These are phyloP conservation scores for Sporodiniella umbellata DNA, from an alignment of 371 early-diverging fungal species.

Conservation along the genomic window DNA sequence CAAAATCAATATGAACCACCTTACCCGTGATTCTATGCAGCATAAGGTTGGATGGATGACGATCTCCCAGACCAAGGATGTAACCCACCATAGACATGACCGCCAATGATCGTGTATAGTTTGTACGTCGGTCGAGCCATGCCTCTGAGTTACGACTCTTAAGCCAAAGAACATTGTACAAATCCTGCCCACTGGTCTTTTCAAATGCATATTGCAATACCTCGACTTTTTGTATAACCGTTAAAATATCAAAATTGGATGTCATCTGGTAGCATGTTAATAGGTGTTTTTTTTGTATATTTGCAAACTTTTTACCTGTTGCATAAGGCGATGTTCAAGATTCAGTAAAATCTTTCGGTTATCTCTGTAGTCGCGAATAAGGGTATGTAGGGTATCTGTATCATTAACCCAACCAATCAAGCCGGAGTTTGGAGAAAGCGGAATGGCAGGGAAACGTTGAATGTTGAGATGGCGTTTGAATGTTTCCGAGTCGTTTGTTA, in stretches of 20 bases:
- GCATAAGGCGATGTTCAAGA: conserved; percentile 93
- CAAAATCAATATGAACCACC: conserved; percentile 98
- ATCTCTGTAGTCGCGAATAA: conserved; percentile 91
- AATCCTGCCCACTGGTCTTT: conserved; percentile 93
- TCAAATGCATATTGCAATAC: conserved; percentile 95
- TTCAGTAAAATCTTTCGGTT: conserved; percentile 84
- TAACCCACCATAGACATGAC: conserved; percentile 99
- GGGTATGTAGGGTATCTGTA: conserved; percentile 89
- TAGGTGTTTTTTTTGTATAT: neutral
- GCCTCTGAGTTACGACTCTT: conserved; percentile 93
- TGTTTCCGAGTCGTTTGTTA: conserved; percentile 86
- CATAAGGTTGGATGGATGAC: conserved; percentile 98
- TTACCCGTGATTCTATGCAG: conserved; percentile 91
- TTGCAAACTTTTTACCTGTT: conserved; percentile 55
- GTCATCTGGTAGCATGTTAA: conserved; percentile 66
- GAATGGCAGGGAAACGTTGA: conserved; percentile 90
- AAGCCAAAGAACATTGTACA: conserved; percentile 94
- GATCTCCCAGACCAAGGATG: conserved; percentile 96
- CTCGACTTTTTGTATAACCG: conserved; percentile 93
- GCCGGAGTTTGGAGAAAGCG: conserved; percentile 96
- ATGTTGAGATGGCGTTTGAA: conserved; percentile 92
- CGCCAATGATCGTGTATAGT: conserved; percentile 95
- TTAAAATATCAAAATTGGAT: conserved; percentile 90
- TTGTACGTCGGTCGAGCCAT: conserved; percentile 95
- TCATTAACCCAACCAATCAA: conserved; percentile 97